Percentiles rank a stretch among this genome's conserved stretches.
phyloP scores from a whole-genome alignment of 2,329 filamentous ascomycete genomes.

The Phyllosticta citrichinensis region DNA sequence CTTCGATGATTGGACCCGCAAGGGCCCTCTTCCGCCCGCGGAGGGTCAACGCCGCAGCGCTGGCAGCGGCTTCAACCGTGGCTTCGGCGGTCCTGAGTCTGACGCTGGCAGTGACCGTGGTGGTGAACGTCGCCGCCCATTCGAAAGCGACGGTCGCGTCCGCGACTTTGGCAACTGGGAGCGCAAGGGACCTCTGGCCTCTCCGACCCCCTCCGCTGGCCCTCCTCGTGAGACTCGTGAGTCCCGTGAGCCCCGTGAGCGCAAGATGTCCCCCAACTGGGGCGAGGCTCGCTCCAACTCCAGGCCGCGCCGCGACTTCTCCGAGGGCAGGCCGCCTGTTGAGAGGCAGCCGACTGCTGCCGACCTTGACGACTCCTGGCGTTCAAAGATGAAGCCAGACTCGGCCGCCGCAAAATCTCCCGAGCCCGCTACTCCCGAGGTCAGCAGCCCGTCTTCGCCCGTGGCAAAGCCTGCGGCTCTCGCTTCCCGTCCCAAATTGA shows the following conservation, averaged over 20 bases:
- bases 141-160: constrained; percentile 61
- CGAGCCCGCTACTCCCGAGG: constrained; percentile 54
- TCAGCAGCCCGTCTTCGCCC: constrained; percentile 66
- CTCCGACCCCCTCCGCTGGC: constrained; percentile 37
- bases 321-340: constrained; percentile 49
- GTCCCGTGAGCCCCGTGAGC: constrained; percentile 39
- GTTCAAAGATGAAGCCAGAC: constrained; percentile 83
- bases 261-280: constrained; percentile 59
- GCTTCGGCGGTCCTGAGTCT: constrained; percentile 43
- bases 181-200: constrained; percentile 81
- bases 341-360: constrained; percentile 75
- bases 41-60: constrained; percentile 46
- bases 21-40: constrained; percentile 73
- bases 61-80: constrained; percentile 35
- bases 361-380: constrained; percentile 90
- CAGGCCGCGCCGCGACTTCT: constrained; percentile 56
- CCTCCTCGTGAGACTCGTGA: constrained; percentile 45
- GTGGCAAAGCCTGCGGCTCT: constrained; percentile 50
- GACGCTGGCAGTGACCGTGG: constrained; percentile 53
- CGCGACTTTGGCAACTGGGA: constrained; percentile 89
- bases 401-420: constrained; percentile 49
- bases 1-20: constrained; percentile 83
- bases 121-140: constrained; percentile 41
- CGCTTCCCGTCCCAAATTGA: constrained; percentile 66
- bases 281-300: constrained; percentile 61